Evolutionary conservation across 257 asterid species (phyloP), one percentile per base, ranked within the genome.

Genomic region (Penstemon barbatus): DNA sequence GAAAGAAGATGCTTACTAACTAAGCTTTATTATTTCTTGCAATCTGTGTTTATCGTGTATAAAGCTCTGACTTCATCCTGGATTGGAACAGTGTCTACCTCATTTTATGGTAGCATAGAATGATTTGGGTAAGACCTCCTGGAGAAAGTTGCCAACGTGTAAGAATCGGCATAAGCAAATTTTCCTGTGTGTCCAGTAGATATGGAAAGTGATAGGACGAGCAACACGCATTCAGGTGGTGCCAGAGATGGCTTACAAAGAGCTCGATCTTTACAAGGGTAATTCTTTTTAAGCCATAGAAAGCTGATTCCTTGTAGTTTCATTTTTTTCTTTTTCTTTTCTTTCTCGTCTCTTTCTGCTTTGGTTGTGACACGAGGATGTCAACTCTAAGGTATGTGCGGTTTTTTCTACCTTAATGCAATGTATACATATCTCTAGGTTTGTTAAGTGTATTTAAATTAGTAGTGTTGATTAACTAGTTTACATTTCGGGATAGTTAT

Each of bases 121-220:
- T 86, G 97, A 80, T 77, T 80, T 86, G 81, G 87, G 74, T 82
- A 81, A 75, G 81, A 80, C 82, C 85, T 53, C 80, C 72, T 55
- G 78, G 81, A 81, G 85, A 80, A 65, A 58, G 65, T 71, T 74
- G 81, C 76, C 84, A 63, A 74, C 76, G 65, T 5, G 78, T 57
- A 73, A 81, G 80, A 68, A 76, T 84, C 65, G 85, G 88, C 81
- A 65, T 80, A 68, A 81, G 73, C 84, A 76, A 65, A 45, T 68
- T 78, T 71, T 65, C 77, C 61, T 79, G 66, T 69, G 75, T 69
- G 71, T 77, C 74, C 68, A 77, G 77, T 78, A 68, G 77, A 49
- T 56, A 91, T 91, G 98, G 90, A 82, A 85, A 86, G 90, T 91
- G 89, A 89, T 74, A 78, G 81, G 81, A 69, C 65, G 49, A 80